Percentiles rank a stretch among this genome's conserved stretches.
phyloP scores from a whole-genome alignment of 164 flowering plant genomes.

The Liriodendron chinense region DNA sequence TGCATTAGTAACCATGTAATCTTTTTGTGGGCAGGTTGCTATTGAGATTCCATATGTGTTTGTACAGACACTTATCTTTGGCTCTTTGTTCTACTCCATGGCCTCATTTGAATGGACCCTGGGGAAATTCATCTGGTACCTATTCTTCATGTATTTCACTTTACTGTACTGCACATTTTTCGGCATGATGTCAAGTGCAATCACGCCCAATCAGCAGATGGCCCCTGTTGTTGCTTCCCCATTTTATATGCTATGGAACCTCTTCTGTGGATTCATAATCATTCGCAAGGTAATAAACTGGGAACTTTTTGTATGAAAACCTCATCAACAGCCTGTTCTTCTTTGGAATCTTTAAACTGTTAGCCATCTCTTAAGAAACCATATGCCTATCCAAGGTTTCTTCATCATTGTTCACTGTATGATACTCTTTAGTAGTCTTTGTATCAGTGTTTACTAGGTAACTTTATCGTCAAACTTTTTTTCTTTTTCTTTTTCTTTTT shows the following conservation, averaged over 20 bases:
- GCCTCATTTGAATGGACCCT: constrained; percentile 81
- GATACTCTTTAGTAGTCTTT: too few relatives aligned
- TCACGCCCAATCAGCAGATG: constrained; percentile 92
- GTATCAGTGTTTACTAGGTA: too few relatives aligned
- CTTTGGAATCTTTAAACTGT: neutral
- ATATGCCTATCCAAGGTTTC: neutral
- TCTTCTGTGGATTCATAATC: constrained; percentile 96
- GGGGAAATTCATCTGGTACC: constrained; percentile 70
- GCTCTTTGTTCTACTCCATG: constrained; percentile 77
- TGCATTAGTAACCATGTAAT: neutral
- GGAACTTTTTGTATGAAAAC: neutral
- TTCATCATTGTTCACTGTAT: neutral
- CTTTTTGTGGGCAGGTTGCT: constrained; percentile 52
- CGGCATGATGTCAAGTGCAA: constrained; percentile 97
- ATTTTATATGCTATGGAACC: constrained; percentile 97
- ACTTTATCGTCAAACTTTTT: too few relatives aligned
- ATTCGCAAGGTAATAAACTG: constrained; percentile 67
- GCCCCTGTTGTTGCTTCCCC: constrained; percentile 91
- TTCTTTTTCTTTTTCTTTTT: too few relatives aligned
- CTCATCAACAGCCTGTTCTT: neutral
- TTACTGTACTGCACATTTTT: constrained; percentile 90
- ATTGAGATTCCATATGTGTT: constrained; percentile 97
- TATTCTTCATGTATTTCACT: constrained; percentile 85
- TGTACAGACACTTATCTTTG: constrained; percentile 73
- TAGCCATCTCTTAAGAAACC: neutral